Evolutionary conservation across 2,329 filamentous ascomycete species (phyloP).

Genomic region (Pseudocercospora musae): DNA sequence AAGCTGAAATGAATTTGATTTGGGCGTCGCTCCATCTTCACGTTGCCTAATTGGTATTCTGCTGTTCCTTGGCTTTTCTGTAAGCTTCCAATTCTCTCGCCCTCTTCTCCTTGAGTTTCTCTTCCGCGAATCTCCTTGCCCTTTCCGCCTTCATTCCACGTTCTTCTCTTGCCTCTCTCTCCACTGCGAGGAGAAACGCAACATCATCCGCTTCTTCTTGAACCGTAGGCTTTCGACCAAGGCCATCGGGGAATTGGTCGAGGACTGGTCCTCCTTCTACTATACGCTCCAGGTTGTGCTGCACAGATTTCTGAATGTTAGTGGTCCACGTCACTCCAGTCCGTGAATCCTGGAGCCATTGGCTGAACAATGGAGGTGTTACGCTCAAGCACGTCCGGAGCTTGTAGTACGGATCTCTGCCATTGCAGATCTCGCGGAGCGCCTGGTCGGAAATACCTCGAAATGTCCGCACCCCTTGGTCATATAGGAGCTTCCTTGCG

Average conservation of each 20-base stretch:
- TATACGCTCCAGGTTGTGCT: not conserved
- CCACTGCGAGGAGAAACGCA: not conserved
- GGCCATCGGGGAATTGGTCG: not conserved
- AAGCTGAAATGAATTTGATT: not conserved
- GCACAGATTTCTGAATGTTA: not conserved
- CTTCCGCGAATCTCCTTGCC: not conserved
- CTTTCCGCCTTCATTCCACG: not conserved
- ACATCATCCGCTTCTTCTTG: not conserved
- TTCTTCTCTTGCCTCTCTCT: not conserved
- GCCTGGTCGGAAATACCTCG: conserved; percentile 36
- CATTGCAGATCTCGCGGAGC: not conserved
- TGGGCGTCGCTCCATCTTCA: not conserved
- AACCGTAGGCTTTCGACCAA: not conserved
- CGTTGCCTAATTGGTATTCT: not conserved
- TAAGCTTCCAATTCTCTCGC: not conserved
- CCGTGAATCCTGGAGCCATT: not conserved
- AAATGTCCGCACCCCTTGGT: conserved; percentile 43
- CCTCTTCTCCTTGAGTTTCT: not conserved
- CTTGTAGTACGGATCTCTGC: not conserved
- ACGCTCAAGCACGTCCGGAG: not conserved
- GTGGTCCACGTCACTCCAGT: not conserved
- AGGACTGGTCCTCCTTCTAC: not conserved
- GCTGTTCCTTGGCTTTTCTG: not conserved
- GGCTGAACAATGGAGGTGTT: not conserved
- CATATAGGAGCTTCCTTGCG: conserved; percentile 42